Conservation (phyloP, 495 filamentous ascomycete genomes). For the Aspergillus indologenus region DNA sequence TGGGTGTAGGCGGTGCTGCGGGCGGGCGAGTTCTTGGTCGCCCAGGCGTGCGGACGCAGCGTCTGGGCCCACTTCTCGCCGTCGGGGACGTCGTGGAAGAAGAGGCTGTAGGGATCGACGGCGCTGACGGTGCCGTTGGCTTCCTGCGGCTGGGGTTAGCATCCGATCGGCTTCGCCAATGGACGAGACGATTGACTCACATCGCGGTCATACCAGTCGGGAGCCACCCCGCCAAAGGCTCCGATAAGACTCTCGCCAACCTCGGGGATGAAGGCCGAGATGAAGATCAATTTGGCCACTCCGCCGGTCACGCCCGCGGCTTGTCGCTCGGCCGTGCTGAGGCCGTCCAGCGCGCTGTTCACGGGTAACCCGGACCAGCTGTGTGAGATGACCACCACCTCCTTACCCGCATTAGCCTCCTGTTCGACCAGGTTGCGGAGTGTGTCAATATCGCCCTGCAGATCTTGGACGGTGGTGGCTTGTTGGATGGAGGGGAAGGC, state of each 20-base stretch:
- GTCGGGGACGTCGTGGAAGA: constrained; percentile 40
- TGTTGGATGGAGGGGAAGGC: constrained; percentile 35
- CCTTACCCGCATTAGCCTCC: constrained; percentile 28
- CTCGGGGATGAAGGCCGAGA: constrained; percentile 40
- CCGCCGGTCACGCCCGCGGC: constrained; percentile 37
- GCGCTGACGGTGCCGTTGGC: constrained; percentile 27
- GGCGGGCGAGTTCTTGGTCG: constrained; percentile 31
- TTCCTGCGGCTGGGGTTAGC: constrained; percentile 10
- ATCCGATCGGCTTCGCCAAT: not conserved
- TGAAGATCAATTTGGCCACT: constrained; percentile 42
- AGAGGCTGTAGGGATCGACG: constrained; percentile 27
- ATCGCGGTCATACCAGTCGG: constrained; percentile 36
- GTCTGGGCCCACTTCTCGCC: constrained; percentile 30
- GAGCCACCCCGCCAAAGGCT: constrained; percentile 31
- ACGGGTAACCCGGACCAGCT: constrained; percentile 52
- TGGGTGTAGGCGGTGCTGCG: constrained; percentile 29
- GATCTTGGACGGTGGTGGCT: constrained; percentile 22
- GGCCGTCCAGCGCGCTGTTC: constrained; percentile 44
- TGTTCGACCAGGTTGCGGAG: constrained; percentile 27
- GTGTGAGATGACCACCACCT: constrained; percentile 39
- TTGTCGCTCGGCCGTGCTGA: constrained; percentile 37
- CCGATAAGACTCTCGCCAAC: constrained; percentile 37
- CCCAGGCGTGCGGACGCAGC: constrained; percentile 33
- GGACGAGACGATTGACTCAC: constrained; percentile 22
- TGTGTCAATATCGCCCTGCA: constrained; percentile 29